A percentile compares a stretch with the other conserved stretches of the same genome.
phyloP scores from a whole-genome alignment of 108 stramenopile genomes.

The Fragilaria crotonensis region DNA sequence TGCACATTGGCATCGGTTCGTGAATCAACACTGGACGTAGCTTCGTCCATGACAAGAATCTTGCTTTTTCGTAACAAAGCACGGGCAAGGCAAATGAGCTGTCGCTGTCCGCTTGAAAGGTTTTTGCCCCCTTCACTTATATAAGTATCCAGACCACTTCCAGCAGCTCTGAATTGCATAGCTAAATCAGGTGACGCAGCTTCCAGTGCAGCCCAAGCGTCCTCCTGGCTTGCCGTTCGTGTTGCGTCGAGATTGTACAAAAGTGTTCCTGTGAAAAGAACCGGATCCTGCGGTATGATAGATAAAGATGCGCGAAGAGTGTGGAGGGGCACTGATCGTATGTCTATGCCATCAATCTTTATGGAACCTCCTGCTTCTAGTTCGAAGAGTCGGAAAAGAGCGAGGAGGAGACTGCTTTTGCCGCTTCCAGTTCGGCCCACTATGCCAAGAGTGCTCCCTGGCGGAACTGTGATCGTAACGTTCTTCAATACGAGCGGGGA shows the following conservation, averaged over 20 bases:
- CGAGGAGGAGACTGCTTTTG: conserved; percentile 77
- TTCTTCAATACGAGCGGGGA: conserved; percentile 55
- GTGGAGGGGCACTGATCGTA: conserved; percentile 64
- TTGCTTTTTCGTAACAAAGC: conserved; percentile 72
- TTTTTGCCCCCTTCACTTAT: conserved; percentile 85
- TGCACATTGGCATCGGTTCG: conserved; percentile 70
- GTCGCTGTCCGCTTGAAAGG: conserved; percentile 83
- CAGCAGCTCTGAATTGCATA: conserved; percentile 29
- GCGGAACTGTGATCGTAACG: conserved; percentile 41
- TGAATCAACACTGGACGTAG: conserved; percentile 70
- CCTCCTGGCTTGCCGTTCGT: conserved; percentile 44
- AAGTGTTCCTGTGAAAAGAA: conserved; percentile 86
- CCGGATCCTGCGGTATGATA: conserved; percentile 96
- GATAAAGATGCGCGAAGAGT: conserved; percentile 71
- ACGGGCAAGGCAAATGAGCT: conserved; percentile 88
- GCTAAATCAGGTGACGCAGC: conserved; percentile 64
- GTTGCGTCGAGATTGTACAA: conserved; percentile 86
- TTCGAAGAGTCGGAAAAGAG: conserved; percentile 85
- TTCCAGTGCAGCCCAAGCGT: conserved; percentile 71
- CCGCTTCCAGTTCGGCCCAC: conserved; percentile 74
- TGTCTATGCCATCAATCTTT: conserved; percentile 89
- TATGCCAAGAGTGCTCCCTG: conserved; percentile 64
- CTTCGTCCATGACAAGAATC: conserved; percentile 86
- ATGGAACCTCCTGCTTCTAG: conserved; percentile 57
- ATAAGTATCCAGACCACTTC: conserved; percentile 33